These are phyloP conservation scores for Collybia sordida DNA, from an alignment of 768 basidiomycete genomes.

Conservation along the genomic window DNA sequence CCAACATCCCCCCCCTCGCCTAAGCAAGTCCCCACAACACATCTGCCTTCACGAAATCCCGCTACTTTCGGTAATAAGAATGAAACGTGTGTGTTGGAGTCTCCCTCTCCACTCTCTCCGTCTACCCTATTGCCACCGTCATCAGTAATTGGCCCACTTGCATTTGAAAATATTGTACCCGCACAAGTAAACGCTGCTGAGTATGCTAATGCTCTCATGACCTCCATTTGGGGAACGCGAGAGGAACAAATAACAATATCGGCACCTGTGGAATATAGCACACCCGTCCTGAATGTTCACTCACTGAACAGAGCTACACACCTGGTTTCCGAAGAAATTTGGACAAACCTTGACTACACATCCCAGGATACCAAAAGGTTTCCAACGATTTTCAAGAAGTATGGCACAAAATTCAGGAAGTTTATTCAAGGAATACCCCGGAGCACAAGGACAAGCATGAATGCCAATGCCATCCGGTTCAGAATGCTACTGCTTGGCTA, in stretches of 20 bases:
- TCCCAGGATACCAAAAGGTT: conserved; percentile 9
- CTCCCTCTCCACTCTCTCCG: conserved; percentile 16
- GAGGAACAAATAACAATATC: neutral
- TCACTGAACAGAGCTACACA: no score
- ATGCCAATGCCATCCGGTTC: conserved; percentile 4
- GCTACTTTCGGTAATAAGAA: conserved; percentile 10
- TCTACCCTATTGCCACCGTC: conserved; percentile 14
- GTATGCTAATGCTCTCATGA: conserved; percentile 32
- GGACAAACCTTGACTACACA: neutral
- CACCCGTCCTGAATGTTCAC: no score
- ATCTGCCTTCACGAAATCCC: conserved; percentile 6
- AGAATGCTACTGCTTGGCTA: no score
- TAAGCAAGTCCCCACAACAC: neutral
- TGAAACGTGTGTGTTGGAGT: conserved; percentile 8
- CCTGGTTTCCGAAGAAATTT: neutral
- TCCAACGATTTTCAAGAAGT: conserved; percentile 21
- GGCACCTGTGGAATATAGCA: no score
- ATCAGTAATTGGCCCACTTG: neutral
- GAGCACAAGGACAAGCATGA: conserved; percentile 2
- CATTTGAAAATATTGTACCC: neutral
- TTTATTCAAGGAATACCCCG: conserved; percentile 17
- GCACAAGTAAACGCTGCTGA: conserved; percentile 25
- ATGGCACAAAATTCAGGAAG: conserved; percentile 26
- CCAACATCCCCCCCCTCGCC: conserved; percentile 1
- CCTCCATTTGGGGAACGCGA: conserved; percentile 27